Evolutionary conservation across 257 asterid genomes (phyloP), one percentile per base, ranked within the genome.

Genomic region (Lycium ferocissimum): DNA sequence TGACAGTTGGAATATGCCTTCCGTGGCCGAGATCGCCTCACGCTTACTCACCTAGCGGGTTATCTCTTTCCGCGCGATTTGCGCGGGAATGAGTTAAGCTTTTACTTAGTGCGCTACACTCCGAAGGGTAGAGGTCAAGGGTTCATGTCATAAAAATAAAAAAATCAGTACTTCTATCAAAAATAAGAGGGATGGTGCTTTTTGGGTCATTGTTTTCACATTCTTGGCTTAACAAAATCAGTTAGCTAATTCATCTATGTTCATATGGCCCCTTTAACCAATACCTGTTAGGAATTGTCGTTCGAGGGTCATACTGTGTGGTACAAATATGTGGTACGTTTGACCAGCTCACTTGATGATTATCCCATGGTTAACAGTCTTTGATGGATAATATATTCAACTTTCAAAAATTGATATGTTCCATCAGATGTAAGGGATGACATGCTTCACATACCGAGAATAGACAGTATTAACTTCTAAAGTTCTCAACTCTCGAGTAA

Each of bases 401-500:
- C 35, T 72, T 45, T 20, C 18, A 45, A 45, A 72, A 9, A 22
- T n/a, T 5, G 1, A 2, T 10, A 43, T 13, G 10, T 47, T 72
- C 35, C 54, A 73, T 47, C 11, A 73, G 58, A 72, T 43, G 58
- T 72, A 45, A 72, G 58, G 33, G 38, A 11, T 72, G 58, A 45
- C 80, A 73, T 73, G 80, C 47, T 73, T 59, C 59, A 47, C 40
- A 2, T 20, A 10, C 80, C 8, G 58, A 9, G 38, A 72, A 72
- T 72, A 43, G n/a, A 14, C 58, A 45, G 35, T 45, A n/a, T 72
- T 20, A 59, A 18, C 33, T 40, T 71, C 56, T 10, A 22, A 73
- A 73, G 33, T 73, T 73, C 12, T 20, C 80, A 43, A 72, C 56
- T 72, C 18, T n/a, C n/a, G n/a, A n/a, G n/a, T n/a, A n/a, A n/a